These are phyloP conservation scores for Camelina hispida DNA, from an alignment of 345 rosid species.

Conservation along the genomic window DNA sequence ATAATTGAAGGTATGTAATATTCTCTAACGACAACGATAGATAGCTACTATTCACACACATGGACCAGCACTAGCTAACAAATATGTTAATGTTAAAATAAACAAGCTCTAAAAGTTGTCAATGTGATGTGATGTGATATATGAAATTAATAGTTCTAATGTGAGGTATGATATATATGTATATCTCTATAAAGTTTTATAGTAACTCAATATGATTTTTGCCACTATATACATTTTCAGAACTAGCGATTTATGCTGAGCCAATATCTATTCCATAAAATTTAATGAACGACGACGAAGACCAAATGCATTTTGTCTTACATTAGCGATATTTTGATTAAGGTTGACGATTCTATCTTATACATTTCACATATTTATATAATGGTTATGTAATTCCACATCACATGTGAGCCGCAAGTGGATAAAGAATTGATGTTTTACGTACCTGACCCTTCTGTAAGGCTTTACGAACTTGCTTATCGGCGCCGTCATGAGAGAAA, in stretches of 20 bases:
- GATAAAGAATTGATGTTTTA: not conserved
- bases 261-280: not conserved
- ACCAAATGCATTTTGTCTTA: constrained; percentile 9
- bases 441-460: constrained; percentile 53
- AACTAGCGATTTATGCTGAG: not conserved
- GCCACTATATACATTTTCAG: not conserved
- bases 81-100: constrained; percentile 6
- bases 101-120: not conserved
- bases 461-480: constrained; percentile 55
- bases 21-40: constrained; percentile 4
- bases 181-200: not conserved
- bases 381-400: not conserved
- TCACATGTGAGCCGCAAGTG: not conserved
- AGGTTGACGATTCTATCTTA: too few species aligned
- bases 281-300: not conserved
- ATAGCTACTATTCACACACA: constrained; percentile 28
- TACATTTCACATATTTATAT: not conserved
- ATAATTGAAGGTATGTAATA: constrained; percentile 12
- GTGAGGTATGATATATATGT: not conserved
- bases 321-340: not conserved
- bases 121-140: not conserved
- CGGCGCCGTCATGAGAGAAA: constrained; percentile 70
- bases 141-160: not conserved
- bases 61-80: constrained; percentile 31
- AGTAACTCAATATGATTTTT: not conserved